These are phyloP conservation scores for Heliocybe sulcata DNA, from an alignment of 1,284 basidiomycete genomes.

Conservation along the genomic window DNA sequence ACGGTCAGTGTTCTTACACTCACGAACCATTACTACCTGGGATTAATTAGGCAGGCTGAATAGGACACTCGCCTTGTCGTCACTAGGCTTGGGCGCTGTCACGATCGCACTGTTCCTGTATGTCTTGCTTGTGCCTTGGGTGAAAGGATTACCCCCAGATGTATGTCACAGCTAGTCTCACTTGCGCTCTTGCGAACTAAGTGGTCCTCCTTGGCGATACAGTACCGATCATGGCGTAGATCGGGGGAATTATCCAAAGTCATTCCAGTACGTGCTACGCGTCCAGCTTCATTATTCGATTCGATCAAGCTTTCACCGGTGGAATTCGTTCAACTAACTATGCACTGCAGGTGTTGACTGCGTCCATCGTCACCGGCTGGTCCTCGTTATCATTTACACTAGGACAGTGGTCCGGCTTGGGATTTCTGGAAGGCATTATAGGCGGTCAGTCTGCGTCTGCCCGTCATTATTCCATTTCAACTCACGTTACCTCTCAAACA, in stretches of 20 bases:
- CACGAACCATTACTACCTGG: not conserved
- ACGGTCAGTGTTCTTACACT: not conserved
- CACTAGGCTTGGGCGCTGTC: slow-evolving; percentile 42
- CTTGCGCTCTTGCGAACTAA: too few species aligned
- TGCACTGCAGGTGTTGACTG: slow-evolving; percentile 38
- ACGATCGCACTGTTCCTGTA: slow-evolving; percentile 69
- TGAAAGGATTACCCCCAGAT: slow-evolving; percentile 58
- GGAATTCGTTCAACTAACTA: slow-evolving; percentile 1
- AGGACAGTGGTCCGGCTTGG: slow-evolving; percentile 56
- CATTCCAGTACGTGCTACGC: slow-evolving; percentile 13
- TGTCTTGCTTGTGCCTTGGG: slow-evolving; percentile 54
- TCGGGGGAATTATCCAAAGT: slow-evolving; percentile 20
- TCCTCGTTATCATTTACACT: slow-evolving; percentile 52
- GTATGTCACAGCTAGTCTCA: too few species aligned
- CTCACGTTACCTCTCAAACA: slow-evolving; percentile 4
- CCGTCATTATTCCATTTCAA: slow-evolving; percentile 3
- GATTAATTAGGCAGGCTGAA: not conserved
- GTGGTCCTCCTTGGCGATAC: too few species aligned
- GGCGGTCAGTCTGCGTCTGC: slow-evolving; percentile 43
- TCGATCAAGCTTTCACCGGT: not conserved
- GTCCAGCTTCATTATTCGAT: too few species aligned
- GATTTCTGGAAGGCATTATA: slow-evolving; percentile 52
- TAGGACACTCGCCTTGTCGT: slow-evolving; percentile 43
- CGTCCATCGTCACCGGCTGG: slow-evolving; percentile 65
- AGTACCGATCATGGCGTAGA: slow-evolving; percentile 61